Percentiles rank a stretch among this genome's conserved stretches.
phyloP scores from a whole-genome alignment of 2,329 filamentous ascomycete genomes.

The Phialophora expanda region DNA sequence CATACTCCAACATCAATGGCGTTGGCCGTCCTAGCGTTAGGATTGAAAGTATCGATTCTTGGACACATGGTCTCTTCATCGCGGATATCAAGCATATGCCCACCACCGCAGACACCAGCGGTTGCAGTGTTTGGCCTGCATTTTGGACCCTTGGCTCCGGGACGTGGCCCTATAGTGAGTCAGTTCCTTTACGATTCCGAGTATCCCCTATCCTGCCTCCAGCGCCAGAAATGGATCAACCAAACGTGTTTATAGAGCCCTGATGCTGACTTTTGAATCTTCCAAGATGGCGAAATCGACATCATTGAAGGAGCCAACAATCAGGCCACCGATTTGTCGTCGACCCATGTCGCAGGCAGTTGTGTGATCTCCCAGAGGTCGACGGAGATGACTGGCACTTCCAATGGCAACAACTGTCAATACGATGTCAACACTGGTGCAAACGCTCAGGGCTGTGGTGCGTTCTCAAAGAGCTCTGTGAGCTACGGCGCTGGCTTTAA shows the following conservation, averaged over 20 bases:
- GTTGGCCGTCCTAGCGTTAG: constrained; percentile 52
- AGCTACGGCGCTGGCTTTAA: constrained; percentile 63
- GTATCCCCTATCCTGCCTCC: neutral
- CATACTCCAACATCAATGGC: constrained; percentile 52
- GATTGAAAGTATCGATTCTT: constrained; percentile 51
- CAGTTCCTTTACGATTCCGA: neutral
- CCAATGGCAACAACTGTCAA: constrained; percentile 45
- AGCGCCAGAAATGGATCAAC: neutral
- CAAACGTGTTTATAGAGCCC: neutral
- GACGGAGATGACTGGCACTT: constrained; percentile 54
- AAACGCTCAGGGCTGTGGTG: constrained; percentile 48
- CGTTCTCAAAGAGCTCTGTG: constrained; percentile 38
- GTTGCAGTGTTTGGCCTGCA: constrained; percentile 56
- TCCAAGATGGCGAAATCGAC: constrained; percentile 55
- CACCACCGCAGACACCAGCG: constrained; percentile 41
- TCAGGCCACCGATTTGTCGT: constrained; percentile 50
- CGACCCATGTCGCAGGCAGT: constrained; percentile 54
- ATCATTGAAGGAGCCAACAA: constrained; percentile 60
- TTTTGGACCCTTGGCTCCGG: constrained; percentile 48
- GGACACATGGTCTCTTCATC: constrained; percentile 54
- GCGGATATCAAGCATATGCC: constrained; percentile 57
- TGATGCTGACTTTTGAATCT: neutral
- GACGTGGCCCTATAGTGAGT: constrained; percentile 46
- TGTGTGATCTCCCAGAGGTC: constrained; percentile 54
- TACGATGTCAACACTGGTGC: constrained; percentile 48